These are phyloP conservation scores for Suillus subalutaceus DNA, from an alignment of 768 basidiomycete species.

Conservation along the genomic window DNA sequence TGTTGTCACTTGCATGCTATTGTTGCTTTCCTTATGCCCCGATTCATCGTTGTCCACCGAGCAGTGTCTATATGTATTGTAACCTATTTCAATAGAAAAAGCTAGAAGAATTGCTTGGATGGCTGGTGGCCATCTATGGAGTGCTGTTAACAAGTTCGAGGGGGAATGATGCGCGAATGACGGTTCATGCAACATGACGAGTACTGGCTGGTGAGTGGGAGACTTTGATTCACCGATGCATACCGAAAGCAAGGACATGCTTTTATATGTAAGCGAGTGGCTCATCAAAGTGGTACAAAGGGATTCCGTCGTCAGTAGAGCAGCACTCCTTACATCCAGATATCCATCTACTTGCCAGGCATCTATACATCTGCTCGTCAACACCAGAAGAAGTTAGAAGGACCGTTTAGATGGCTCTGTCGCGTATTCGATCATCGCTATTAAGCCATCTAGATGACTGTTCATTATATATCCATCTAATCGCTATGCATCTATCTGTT, in stretches of 20 bases:
- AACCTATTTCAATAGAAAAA: neutral
- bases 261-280: neutral
- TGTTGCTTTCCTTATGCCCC: neutral
- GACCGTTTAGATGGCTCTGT: neutral
- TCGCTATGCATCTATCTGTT: conserved; percentile 33
- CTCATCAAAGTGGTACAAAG: neutral
- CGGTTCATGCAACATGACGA: too few species aligned
- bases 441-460: neutral
- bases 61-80: neutral
- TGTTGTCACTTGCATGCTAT: conserved; percentile 5
- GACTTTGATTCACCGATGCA: neutral
- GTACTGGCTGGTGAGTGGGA: neutral
- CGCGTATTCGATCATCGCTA: too few species aligned
- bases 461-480: neutral
- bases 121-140: neutral
- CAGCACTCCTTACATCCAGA: neutral
- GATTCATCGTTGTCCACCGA: neutral
- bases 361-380: neutral
- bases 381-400: neutral
- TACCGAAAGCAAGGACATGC: neutral
- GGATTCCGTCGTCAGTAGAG: neutral
- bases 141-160: neutral
- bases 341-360: neutral
- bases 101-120: neutral
- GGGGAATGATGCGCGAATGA: too few species aligned